Conservation (phyloP, 2,329 filamentous ascomycete genomes). For the Aspergillus fumigatus region DNA sequence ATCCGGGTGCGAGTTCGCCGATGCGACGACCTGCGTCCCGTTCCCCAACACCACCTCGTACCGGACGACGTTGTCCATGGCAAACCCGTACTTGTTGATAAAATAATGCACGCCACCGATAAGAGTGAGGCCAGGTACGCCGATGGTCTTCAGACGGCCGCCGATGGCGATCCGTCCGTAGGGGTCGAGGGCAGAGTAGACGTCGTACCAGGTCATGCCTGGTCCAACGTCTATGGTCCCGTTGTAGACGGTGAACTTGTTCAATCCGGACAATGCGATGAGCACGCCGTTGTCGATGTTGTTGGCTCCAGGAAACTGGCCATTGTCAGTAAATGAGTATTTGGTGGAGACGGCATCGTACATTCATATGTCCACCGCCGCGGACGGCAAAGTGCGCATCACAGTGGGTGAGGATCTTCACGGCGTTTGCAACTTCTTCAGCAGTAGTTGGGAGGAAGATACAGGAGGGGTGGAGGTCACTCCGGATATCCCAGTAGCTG, state of each 20-base stretch:
- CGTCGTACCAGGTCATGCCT: constrained; percentile 27
- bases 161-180: constrained; percentile 25
- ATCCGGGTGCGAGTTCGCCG: constrained; percentile 18
- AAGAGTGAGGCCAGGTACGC: constrained; percentile 32
- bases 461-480: constrained; percentile 23
- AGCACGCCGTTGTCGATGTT: constrained; percentile 31
- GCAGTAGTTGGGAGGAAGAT: constrained; percentile 26
- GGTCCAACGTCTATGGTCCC: constrained; percentile 23
- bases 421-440: constrained; percentile 20
- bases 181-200: constrained; percentile 23
- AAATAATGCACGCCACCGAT: constrained; percentile 35
- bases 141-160: constrained; percentile 31
- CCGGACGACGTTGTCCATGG: constrained; percentile 29
- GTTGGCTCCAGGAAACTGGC: constrained; percentile 23
- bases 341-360: not conserved
- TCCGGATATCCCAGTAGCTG: constrained; percentile 28
- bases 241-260: constrained; percentile 16
- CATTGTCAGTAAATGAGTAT: not conserved
- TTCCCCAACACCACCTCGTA: constrained; percentile 32
- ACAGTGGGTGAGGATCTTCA: constrained; percentile 20
- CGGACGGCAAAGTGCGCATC: constrained; percentile 50
- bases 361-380: constrained; percentile 49
- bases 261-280: constrained; percentile 21
- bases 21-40: constrained; percentile 25
- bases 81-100: constrained; percentile 29